These are phyloP conservation scores for Podospora fimiseda DNA, from an alignment of 495 filamentous ascomycete genomes.

Conservation along the genomic window DNA sequence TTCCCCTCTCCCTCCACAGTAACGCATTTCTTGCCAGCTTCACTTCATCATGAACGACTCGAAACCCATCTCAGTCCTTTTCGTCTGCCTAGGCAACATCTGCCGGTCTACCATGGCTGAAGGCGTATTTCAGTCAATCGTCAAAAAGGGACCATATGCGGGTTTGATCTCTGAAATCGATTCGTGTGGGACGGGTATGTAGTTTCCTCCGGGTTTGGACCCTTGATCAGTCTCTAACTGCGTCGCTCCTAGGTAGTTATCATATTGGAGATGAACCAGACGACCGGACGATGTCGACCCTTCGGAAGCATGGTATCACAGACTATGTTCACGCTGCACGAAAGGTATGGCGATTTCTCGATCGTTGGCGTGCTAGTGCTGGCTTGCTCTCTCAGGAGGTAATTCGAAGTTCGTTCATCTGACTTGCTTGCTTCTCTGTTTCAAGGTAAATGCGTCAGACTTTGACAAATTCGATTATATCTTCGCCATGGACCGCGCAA, in stretches of 20 bases:
- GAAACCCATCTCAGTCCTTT: slow-evolving; percentile 66
- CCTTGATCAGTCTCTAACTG: background rate
- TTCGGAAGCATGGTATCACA: slow-evolving; percentile 64
- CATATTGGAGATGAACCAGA: slow-evolving; percentile 70
- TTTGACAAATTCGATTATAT: slow-evolving; percentile 87
- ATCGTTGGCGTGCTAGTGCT: no score
- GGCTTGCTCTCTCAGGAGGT: no score
- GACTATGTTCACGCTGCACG: slow-evolving; percentile 73
- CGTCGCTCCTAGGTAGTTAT: slow-evolving; percentile 52
- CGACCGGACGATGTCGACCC: slow-evolving; percentile 74
- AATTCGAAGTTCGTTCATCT: background rate
- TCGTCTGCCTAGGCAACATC: slow-evolving; percentile 96
- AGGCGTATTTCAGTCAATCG: slow-evolving; percentile 74
- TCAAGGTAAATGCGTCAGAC: slow-evolving; percentile 40
- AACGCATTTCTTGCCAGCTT: background rate
- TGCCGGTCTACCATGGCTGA: slow-evolving; percentile 95
- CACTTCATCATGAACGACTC: slow-evolving; percentile 14
- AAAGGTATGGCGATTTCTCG: slow-evolving; percentile 52
- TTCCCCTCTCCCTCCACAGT: no score
- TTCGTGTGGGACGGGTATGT: slow-evolving; percentile 67
- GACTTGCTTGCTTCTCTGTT: background rate
- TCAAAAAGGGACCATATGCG: slow-evolving; percentile 49
- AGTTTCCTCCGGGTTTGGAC: background rate
- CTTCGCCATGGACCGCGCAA: slow-evolving; percentile 89
- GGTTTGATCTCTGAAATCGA: slow-evolving; percentile 64